Base-by-base conservation (phyloP, 768 basidiomycete genomes). In the Leccinum fibrillosum region DNA sequence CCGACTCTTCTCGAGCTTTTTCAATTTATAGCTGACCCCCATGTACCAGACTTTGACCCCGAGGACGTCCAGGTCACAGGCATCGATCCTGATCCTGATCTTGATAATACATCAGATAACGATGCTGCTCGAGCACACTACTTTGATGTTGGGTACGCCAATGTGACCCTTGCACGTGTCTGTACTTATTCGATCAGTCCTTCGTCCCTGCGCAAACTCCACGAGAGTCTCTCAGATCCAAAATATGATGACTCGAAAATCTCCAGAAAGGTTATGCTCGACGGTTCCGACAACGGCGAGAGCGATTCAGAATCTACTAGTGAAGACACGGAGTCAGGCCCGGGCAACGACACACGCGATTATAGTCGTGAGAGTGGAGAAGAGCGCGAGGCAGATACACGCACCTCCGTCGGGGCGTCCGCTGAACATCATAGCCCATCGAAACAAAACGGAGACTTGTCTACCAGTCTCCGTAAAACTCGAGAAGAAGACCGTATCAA, bases 211-310 rank as follows among this genome's bases (percentile, higher is more conserved):
- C 81, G 90, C 30, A 88, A 81, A 66, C 66, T 80, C 35, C 82
- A 86, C 15, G 84, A 86, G 30, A 84, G 81, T 59, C 72, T 92
- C 54, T 75, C 82, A 28, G 90, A 91, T 67, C 84, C 84, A 17
- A 94, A 94, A 72, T 95, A 96, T 73, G 82, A 82, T 45, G 91
- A 87, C 19, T 77, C 83, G 4, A 84, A 78, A 67, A 84, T 80
- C 1, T 84, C 85, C 3, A 80, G 92, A 62, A 82, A 80, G 50
- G 76, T 82, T 59, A 66, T 89, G 49, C 67, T 83, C 59, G 75
- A 71, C 21, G 77, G 76, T 11, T 74, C 67, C 0, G 69, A 67
- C 5, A 62, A 62, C 37, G 60, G 21, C 39, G 59, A 61, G 26
- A 49, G 49, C 11, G 54, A 35, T 15, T 13, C 21, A 52, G 50